Evolutionary conservation across 176 grass and related monocot species (phyloP).

Genomic region (Themeda triandra): DNA sequence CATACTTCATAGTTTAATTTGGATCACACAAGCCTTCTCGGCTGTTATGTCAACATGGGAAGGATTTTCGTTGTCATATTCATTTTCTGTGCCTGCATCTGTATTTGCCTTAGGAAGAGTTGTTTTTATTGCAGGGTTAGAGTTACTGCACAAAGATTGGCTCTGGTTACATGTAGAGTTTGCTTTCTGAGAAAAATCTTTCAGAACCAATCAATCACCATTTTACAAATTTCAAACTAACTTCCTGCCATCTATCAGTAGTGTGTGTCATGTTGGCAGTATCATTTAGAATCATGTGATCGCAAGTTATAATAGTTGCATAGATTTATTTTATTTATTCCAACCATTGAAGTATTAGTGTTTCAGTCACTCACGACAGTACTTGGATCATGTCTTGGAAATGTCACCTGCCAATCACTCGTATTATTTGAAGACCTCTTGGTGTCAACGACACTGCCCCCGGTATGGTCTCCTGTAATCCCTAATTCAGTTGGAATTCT

Average conservation of each 20-base stretch:
- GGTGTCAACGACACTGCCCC: slow-evolving; percentile 80
- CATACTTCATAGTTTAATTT: slow-evolving; percentile 5
- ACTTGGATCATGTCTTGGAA: slow-evolving; percentile 74
- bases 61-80: neutral
- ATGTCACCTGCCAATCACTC: slow-evolving; percentile 56
- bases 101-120: neutral
- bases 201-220: neutral
- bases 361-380: slow-evolving; percentile 82
- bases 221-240: slow-evolving; percentile 5
- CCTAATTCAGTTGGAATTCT: slow-evolving; percentile 14
- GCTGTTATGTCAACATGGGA: neutral
- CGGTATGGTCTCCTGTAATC: slow-evolving; percentile 48
- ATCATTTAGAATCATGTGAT: slow-evolving; percentile 15
- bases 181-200: neutral
- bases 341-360: slow-evolving; percentile 52
- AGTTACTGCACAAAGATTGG: neutral
- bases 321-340: slow-evolving; percentile 30
- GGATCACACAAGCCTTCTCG: neutral
- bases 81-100: neutral
- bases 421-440: slow-evolving; percentile 94
- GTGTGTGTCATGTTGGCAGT: neutral
- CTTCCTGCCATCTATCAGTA: neutral
- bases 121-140: slow-evolving; percentile 3
- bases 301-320: slow-evolving; percentile 1
- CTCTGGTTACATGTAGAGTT: neutral